Conservation (phyloP, 2,329 filamentous ascomycete species). For the Aspergillus clavatus region DNA sequence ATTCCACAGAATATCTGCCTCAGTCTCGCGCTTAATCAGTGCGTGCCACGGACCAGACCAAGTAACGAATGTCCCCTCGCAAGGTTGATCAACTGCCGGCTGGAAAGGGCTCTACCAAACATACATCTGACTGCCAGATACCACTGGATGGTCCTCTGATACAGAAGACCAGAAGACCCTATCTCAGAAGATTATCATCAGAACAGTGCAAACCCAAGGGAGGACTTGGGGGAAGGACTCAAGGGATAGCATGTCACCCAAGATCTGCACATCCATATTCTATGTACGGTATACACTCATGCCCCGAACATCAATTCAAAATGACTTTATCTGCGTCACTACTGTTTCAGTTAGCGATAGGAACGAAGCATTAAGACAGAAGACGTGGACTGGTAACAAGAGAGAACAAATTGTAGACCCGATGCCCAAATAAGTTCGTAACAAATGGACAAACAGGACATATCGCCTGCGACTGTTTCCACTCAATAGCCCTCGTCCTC, state of each 20-base stretch:
- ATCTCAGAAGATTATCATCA: conserved; percentile 3
- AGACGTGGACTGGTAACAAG: conserved; percentile 12
- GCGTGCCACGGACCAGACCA: no score
- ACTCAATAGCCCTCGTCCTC: conserved; percentile 58
- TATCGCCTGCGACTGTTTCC: background rate
- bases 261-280: conserved; percentile 10
- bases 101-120: no score
- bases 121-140: background rate
- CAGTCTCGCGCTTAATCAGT: no score
- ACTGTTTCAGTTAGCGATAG: conserved; percentile 26
- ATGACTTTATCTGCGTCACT: conserved; percentile 23
- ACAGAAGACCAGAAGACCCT: conserved; percentile 1
- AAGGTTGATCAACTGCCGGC: no score
- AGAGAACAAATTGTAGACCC: conserved; percentile 2
- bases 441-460: conserved; percentile 1
- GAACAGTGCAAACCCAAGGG: conserved; percentile 6
- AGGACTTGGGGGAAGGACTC: conserved; percentile 14
- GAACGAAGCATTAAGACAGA: conserved; percentile 13
- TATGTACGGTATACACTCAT: conserved; percentile 16
- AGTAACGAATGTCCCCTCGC: no score
- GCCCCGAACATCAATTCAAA: conserved; percentile 14
- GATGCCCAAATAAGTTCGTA: background rate
- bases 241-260: conserved; percentile 10
- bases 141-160: background rate
- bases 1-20: no score